Conservation (phyloP, 805 yeast species). For the Pichia nakasei region DNA sequence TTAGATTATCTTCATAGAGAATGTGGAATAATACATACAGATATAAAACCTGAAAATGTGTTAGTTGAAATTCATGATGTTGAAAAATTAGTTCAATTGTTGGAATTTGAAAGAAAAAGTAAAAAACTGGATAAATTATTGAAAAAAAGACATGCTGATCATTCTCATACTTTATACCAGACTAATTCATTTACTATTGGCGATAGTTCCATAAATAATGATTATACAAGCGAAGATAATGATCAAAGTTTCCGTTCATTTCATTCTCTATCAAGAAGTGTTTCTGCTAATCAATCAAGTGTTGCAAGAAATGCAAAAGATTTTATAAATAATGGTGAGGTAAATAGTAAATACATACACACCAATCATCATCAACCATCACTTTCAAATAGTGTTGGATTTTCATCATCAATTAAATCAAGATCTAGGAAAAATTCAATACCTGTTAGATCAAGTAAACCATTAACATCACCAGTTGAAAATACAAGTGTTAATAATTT, state of each 20-base stretch:
- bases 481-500: constrained; percentile 27
- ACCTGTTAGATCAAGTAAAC: constrained; percentile 39
- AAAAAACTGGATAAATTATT: constrained; percentile 17
- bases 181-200: background rate
- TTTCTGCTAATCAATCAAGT: constrained; percentile 1
- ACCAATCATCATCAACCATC: background rate
- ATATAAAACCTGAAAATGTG: constrained; percentile 68
- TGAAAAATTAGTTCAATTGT: constrained; percentile 37
- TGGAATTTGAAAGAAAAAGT: constrained; percentile 30
- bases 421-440: constrained; percentile 14
- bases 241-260: background rate
- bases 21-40: constrained; percentile 67
- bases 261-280: constrained; percentile 4
- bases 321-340: background rate
- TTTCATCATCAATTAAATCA: background rate
- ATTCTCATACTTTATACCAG: constrained; percentile 7
- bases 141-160: constrained; percentile 15
- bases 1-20: constrained; percentile 49
- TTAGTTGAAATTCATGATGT: constrained; percentile 46
- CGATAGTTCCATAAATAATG: background rate
- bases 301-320: background rate
- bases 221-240: background rate
- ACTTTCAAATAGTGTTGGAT: background rate
- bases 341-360: background rate
- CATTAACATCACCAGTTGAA: constrained; percentile 37